Base-by-base conservation (phyloP, 106 monocot genomes). In the Dioscorea alata region DNA sequence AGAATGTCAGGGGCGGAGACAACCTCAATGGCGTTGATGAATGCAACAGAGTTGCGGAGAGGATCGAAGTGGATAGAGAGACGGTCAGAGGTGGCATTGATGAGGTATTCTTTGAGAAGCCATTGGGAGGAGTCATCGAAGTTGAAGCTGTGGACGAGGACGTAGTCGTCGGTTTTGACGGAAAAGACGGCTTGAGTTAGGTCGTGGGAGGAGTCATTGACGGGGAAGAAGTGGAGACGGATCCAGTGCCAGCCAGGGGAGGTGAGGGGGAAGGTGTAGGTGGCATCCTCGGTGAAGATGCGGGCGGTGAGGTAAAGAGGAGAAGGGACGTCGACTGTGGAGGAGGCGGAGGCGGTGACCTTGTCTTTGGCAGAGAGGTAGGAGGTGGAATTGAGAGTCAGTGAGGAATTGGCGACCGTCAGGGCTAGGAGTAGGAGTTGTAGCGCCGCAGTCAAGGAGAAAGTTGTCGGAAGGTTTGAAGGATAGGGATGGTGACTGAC, bases 221-320 rank as follows among this genome's bases (percentile, higher is more conserved):
- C 33, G 34, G 94, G 87, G 80, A 68, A 77, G 73, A 94, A 87
- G 73, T 94, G 80, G 74, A 94, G 85, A 51, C 94, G 74, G 65
- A 94, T 73, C 87, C 86, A 94, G 60, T 90, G 94, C 90, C 86
- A 87, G 12, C 94, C 94, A 4, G 94, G 84, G 56, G 68, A 74
- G 66, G 77, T 60, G 34, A 94, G 82, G 16, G 50, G 68, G 72
- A 94, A 94, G 33, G 50, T 76, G 74, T 87, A 94, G 54, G 90
- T 74, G 16, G 94, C 77, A n/a, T 87, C 78, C 2, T 75, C 72
- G 69, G 58, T 53, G 76, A 94, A 94, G 62, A 94, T 72, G 22
- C 90, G 79, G 18, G 94, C 87, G 4, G 94, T 80, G 61, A 82
- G 83, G 78, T 85, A 94, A 54, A 87, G 31, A 12, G 90, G 94